These are phyloP conservation scores for Cryphonectria naterciae DNA, from an alignment of 2,329 filamentous ascomycete genomes.

Conservation along the genomic window DNA sequence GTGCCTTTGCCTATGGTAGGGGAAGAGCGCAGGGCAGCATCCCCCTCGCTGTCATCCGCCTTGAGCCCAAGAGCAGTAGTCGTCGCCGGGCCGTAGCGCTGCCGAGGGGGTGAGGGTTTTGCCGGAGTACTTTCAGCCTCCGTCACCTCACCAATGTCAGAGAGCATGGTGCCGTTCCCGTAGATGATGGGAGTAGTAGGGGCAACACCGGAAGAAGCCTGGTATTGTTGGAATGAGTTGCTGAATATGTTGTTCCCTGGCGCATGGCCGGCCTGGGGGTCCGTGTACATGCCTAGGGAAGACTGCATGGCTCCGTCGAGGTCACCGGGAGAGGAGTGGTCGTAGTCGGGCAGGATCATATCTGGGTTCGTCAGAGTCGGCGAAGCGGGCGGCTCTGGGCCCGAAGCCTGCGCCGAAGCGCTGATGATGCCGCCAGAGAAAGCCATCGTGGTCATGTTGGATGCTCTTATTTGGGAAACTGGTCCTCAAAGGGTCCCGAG, in stretches of 20 bases:
- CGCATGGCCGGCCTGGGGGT: slow-evolving; percentile 40
- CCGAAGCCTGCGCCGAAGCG: slow-evolving; percentile 40
- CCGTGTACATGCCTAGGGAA: slow-evolving; percentile 57
- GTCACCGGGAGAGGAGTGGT: slow-evolving; percentile 55
- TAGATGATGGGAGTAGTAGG: slow-evolving; percentile 69
- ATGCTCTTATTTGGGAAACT: not conserved
- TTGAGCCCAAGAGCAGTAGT: slow-evolving; percentile 36
- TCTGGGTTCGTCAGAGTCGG: slow-evolving; percentile 92
- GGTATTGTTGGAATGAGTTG: slow-evolving; percentile 39
- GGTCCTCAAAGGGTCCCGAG: not conserved
- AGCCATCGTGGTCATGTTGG: slow-evolving; percentile 35
- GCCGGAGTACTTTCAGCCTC: slow-evolving; percentile 39
- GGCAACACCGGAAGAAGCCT: slow-evolving; percentile 48
- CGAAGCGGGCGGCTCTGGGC: slow-evolving; percentile 65
- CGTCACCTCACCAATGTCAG: slow-evolving; percentile 37
- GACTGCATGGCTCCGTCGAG: slow-evolving; percentile 55
- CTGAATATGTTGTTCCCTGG: slow-evolving; percentile 46
- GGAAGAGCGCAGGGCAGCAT: slow-evolving; percentile 47
- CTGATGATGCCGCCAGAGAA: slow-evolving; percentile 33
- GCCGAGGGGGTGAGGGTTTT: slow-evolving; percentile 40
- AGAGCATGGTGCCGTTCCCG: slow-evolving; percentile 70
- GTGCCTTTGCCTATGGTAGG: slow-evolving; percentile 45
- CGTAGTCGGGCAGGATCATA: slow-evolving; percentile 85
- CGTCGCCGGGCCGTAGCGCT: slow-evolving; percentile 13
- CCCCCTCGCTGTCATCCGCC: slow-evolving; percentile 38